A percentile compares a stretch with the other conserved stretches of the same genome.
These are phyloP conservation scores for Oehlia diaphana DNA, from an alignment of 192 early-diverging fungal genomes.

Conservation along the genomic window DNA sequence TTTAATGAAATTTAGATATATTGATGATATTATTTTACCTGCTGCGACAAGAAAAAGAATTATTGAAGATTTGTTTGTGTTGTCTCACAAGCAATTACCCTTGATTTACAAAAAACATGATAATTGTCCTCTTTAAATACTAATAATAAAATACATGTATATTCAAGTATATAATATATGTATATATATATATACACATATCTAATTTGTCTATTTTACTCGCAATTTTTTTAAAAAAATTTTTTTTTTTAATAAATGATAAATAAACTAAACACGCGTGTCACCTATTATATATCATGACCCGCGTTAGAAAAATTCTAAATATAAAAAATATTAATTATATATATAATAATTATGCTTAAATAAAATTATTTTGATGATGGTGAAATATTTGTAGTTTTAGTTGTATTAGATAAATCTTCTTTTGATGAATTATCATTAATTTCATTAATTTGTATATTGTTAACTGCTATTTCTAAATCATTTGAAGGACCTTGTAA, in stretches of 20 bases:
- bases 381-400: neutral
- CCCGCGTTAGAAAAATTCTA: too few species aligned
- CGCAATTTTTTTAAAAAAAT: too few species aligned
- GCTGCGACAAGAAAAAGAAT: conserved; percentile 72
- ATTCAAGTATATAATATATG: neutral
- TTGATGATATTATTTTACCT: conserved; percentile 73
- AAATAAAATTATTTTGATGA: neutral
- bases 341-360: neutral
- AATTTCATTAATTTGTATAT: conserved; percentile 12
- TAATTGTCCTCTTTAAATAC: conserved; percentile 82
- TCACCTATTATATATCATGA: too few species aligned
- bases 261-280: too few species aligned
- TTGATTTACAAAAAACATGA: conserved; percentile 95
- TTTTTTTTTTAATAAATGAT: too few species aligned
- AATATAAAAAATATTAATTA: too few species aligned
- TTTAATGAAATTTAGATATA: conserved; percentile 5
- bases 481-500: neutral
- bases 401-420: neutral
- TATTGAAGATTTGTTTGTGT: conserved; percentile 85
- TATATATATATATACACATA: too few species aligned
- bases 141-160: too few species aligned
- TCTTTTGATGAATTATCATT: conserved; percentile 9
- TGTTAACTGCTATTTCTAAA: conserved; percentile 7
- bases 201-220: neutral
- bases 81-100: conserved; percentile 71